Conservation (phyloP, 345 rosid species). For the Acer negundo region DNA sequence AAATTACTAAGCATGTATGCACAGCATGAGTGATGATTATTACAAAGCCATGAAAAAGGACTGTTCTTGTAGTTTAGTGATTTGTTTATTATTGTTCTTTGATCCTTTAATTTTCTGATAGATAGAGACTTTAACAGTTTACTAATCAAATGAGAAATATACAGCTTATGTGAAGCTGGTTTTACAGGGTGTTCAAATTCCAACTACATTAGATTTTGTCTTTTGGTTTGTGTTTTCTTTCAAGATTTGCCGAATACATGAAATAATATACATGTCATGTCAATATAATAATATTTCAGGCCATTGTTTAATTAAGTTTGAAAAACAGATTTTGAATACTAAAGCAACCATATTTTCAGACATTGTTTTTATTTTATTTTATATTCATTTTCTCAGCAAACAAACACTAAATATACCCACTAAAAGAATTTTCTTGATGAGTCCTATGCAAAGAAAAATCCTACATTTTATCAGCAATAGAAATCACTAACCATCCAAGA, state of each 20-base stretch:
- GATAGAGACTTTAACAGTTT: background rate
- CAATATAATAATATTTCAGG: background rate
- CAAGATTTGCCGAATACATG: too few relatives aligned
- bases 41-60: background rate
- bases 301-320: too few relatives aligned
- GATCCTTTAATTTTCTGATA: background rate
- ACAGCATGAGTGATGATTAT: background rate
- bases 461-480: too few relatives aligned
- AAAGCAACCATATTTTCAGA: background rate
- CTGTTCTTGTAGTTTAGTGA: background rate
- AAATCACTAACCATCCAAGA: too few relatives aligned
- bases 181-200: background rate
- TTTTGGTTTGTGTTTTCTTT: background rate
- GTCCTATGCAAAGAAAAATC: too few relatives aligned
- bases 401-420: too few relatives aligned
- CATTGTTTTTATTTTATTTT: too few relatives aligned
- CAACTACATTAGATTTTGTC: background rate
- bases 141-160: background rate
- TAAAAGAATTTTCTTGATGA: too few relatives aligned
- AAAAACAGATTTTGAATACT: background rate
- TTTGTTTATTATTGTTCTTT: background rate
- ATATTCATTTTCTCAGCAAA: too few relatives aligned
- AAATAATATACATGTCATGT: background rate
- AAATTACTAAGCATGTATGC: constrained; percentile 7
- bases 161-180: background rate